Evolutionary conservation across 1,284 basidiomycete species (phyloP), one percentile per base, ranked within the genome.

Genomic region (Ceratobasidium sp.): DNA sequence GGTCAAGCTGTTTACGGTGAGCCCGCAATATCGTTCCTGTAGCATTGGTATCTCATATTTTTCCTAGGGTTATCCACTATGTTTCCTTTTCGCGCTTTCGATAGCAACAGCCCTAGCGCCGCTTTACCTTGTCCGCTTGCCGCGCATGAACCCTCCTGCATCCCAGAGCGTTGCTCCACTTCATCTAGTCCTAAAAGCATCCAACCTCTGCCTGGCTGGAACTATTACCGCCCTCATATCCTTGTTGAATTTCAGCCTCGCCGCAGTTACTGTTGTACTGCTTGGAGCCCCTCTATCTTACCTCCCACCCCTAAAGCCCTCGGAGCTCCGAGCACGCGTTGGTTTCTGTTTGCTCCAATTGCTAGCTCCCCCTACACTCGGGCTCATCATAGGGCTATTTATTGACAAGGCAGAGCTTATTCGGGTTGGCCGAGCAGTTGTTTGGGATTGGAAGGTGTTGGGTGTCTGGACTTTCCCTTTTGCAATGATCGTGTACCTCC

Each of bases 181-280:
- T 26, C 82, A 84, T 50, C 76, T 80, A 43, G 79, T 91, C n/a
- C 82, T 94, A 41, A 89, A 92, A 76, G 83, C 91, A 1, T 81
- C 92, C 76, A 89, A 89, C 78, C 84, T 94, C 60, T 89, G 95
- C 80, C 80, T 92, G 61, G 86, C 92, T 57, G 93, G 94, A 16
- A 90, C 93, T 4, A 84, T 95, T 72, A 88, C 97, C 76, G 93
- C 94, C 28, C 88, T 93, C 57, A 89, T 88, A 21, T 91, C 93
- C 3, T 89, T 96, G 73, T 88, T 96, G 78, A 97, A 97, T 80
- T 96, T 95, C 81, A 93, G 92, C 3, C 88, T 96, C 21, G 91
- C 94, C 0, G 88, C 90, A 34, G 80, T 85, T 8, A 84, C 94
- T 8, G 88, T 90, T 0, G 79, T 89, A 43, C 76, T 86, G 10